Evolutionary conservation across 768 basidiomycete species (phyloP), one percentile per base, ranked within the genome.

Genomic region (Mycena latifolia): DNA sequence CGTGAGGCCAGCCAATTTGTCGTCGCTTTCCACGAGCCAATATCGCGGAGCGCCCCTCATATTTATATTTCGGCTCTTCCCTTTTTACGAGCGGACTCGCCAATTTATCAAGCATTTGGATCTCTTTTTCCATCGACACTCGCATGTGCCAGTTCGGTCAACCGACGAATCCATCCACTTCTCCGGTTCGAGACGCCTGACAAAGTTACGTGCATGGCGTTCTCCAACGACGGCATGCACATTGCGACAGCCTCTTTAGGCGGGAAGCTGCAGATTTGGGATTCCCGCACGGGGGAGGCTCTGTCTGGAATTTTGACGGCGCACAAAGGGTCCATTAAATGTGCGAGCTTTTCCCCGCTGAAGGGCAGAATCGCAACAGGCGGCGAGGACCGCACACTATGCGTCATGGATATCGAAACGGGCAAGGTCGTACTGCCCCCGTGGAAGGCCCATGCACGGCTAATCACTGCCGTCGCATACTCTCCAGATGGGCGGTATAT

Each of bases 1-100:
- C 50, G 50, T 18, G 50, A 51, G n/a, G 50, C 50, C 50, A 31
- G 50, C 22, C 50, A 51, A 22, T 51, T 51, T n/a, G 29, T 51
- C 29, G 29, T 51, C 3, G 50, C 50, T 4, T 51, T 51, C 14
- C 50, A 51, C 31, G 28, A 51, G 17, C 50, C 50, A 2, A 51
- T 51, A 29, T 31, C 50, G 9, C 50, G 50, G n/a, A 51, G 50
- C 31, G 50, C 50, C 29, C 50, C 50, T 18, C 50, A 51, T 51
- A 51, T 51, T 17, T 51, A 51, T 22, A 31, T 51, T 6, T 51
- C 50, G 17, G 50, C 50, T 17, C 29, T 51, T 1, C 50, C 50
- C 5, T 51, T 51, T n/a, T 31, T 51, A n/a, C 5, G 28, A 33
- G n/a, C 27, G 2, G 50, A 51, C 20, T 29, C 27, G 28, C 27